Base-by-base conservation (phyloP, 768 basidiomycete genomes). In the Suillus decipiens region DNA sequence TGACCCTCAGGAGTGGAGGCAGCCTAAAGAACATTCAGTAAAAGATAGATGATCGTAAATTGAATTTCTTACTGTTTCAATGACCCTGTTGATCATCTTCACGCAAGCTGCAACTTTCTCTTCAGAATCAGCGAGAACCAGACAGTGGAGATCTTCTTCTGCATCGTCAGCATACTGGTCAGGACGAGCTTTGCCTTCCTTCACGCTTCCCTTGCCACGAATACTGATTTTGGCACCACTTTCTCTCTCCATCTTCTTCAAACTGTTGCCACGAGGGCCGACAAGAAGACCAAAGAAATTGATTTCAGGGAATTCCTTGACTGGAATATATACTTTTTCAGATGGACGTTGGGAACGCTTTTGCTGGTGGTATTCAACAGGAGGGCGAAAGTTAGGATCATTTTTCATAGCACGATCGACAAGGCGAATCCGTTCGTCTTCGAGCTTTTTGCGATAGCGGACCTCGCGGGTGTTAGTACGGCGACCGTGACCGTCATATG, bases 291-390 rank as follows among this genome's bases (percentile, higher is more conserved):
- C 97, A 71, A 99, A 99, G 80, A 99, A 99, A 75, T 99, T 99
- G 82, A 99, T 99, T 79, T 99, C 96, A 1, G 97, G 97, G 70
- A 99, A 99, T 78, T 99, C 97, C 76, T 99, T 99, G 74, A 98
- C 96, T 45, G 97, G 97, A 64, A 99, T 98, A 75, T 99, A 99
- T 65, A 99, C 97, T 79, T 99, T 99, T 64, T 99, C 97, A 39
- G 92, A 92, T 15, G 96, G 96, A 54, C 95, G 87, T 63, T 93
- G 92, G 47, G 92, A 93, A 37, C 95, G 90, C 77, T 97, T 96
- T 74, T 95, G 90, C 75, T 95, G 92, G 66, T 94, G 92, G 73
- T 98, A 96, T 76, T 99, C 97, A 61, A 94, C 90, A 11, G 97
- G 97, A 60, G 97, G 95, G 47, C 92, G 93, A 82, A 96, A 99